Evolutionary conservation across 2,329 filamentous ascomycete species (phyloP).

Genomic region (Spiromastix sp.): DNA sequence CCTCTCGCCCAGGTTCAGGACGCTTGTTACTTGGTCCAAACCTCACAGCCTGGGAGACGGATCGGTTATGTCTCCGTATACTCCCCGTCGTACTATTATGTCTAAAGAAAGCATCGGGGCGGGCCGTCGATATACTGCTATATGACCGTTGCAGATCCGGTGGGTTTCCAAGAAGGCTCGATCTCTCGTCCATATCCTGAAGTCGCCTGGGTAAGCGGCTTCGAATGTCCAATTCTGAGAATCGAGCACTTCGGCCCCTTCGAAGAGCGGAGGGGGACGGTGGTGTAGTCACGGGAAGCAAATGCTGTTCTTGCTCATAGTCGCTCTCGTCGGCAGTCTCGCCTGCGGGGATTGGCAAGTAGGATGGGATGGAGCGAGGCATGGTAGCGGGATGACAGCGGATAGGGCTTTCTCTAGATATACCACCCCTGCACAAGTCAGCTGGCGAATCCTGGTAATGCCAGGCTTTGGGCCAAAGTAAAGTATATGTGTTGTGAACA

Average conservation of each 20-base stretch:
- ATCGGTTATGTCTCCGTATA: slow-evolving; percentile 36
- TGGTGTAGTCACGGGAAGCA: slow-evolving; percentile 10
- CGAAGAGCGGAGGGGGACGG: slow-evolving; percentile 9
- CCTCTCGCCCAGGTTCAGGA: slow-evolving; percentile 51
- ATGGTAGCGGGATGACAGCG: slow-evolving; percentile 2
- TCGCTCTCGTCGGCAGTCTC: slow-evolving; percentile 3
- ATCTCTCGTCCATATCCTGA: slow-evolving; percentile 20
- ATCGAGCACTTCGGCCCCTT: slow-evolving; percentile 7
- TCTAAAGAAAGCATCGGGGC: slow-evolving; percentile 23
- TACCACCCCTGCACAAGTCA: slow-evolving; percentile 1
- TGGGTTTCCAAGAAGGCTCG: slow-evolving; percentile 22
- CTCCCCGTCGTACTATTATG: slow-evolving; percentile 26
- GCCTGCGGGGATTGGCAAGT: not conserved
- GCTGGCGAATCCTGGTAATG: no score
- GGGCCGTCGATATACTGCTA: slow-evolving; percentile 23
- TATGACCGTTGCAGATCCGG: slow-evolving; percentile 22
- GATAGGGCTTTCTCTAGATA: not conserved
- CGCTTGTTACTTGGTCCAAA: slow-evolving; percentile 55
- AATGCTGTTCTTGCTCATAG: slow-evolving; percentile 6
- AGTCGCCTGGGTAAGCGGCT: slow-evolving; percentile 6
- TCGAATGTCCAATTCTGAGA: slow-evolving; percentile 10
- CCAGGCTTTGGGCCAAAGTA: no score
- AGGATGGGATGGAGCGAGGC: slow-evolving; percentile 6
- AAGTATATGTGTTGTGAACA: no score
- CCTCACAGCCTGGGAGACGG: slow-evolving; percentile 43